Evolutionary conservation across 345 rosid genomes (phyloP).

Genomic region (Pistacia atlantica): DNA sequence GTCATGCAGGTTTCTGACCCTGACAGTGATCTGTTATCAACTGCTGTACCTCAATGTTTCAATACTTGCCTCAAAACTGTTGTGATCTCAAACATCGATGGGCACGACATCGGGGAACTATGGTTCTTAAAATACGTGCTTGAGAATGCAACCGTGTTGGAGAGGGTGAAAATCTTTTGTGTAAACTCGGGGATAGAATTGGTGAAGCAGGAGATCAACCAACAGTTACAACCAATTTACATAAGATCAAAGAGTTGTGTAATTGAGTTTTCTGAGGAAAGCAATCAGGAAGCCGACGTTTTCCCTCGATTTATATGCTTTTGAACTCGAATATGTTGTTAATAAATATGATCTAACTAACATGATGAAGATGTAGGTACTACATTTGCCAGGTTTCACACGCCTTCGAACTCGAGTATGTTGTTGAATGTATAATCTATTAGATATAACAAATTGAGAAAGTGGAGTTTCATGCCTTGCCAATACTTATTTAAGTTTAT

Average conservation of each 20-base stretch:
- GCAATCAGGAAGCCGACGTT: no score
- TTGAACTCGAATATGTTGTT: no score
- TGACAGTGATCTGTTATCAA: not conserved
- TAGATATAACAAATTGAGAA: no score
- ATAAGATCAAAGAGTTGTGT: not conserved
- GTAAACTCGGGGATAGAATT: not conserved
- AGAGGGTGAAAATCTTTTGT: not conserved
- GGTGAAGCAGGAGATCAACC: not conserved
- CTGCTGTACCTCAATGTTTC: not conserved
- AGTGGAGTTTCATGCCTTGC: no score
- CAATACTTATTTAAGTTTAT: no score
- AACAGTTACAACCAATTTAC: not conserved
- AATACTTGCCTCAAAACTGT: not conserved
- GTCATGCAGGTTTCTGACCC: not conserved
- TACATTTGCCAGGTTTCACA: no score
- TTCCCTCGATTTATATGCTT: no score
- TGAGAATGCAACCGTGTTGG: not conserved
- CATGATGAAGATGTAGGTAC: no score
- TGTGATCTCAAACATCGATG: not conserved
- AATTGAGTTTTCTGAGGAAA: not conserved
- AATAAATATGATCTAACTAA: no score
- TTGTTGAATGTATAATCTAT: no score
- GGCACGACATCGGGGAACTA: no score
- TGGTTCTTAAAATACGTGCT: not conserved
- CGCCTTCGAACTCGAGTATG: no score